These are phyloP conservation scores for Anthracocystis panici-leucophaei DNA, from an alignment of 1,284 basidiomycete genomes.

Conservation along the genomic window DNA sequence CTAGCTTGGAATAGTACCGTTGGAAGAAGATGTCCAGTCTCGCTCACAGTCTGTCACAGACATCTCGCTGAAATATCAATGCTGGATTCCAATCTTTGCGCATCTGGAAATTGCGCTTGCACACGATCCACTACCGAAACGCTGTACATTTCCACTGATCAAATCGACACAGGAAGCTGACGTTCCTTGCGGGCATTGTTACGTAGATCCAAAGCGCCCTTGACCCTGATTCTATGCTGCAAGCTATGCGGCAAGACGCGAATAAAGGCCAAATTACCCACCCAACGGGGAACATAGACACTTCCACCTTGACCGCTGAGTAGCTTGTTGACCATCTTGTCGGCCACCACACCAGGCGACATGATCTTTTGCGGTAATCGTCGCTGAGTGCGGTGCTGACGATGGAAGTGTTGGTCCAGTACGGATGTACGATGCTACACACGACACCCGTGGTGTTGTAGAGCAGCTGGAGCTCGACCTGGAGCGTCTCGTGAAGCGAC, in stretches of 20 bases:
- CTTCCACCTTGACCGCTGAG: slow-evolving; percentile 40
- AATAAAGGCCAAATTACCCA: slow-evolving; percentile 30
- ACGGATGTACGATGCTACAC: slow-evolving; percentile 33
- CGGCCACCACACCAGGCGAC: slow-evolving; percentile 13
- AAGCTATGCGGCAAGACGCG: slow-evolving; percentile 25
- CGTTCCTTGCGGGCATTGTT: slow-evolving; percentile 12
- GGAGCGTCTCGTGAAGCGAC: slow-evolving; percentile 62
- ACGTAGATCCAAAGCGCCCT: slow-evolving; percentile 20
- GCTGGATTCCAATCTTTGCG: too few relatives aligned
- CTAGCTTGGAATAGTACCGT: too few relatives aligned
- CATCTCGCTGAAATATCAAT: neutral
- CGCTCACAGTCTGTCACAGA: neutral
- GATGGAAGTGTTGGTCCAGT: slow-evolving; percentile 31
- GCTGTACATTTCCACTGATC: too few relatives aligned
- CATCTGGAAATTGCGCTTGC: too few relatives aligned
- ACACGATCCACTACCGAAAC: neutral
- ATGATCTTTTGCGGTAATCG: slow-evolving; percentile 30
- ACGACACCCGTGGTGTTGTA: slow-evolving; percentile 56
- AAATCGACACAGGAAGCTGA: too few relatives aligned
- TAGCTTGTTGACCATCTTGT: slow-evolving; percentile 32
- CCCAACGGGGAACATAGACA: slow-evolving; percentile 40
- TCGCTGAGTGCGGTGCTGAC: slow-evolving; percentile 6
- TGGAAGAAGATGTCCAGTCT: neutral
- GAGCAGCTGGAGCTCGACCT: slow-evolving; percentile 57
- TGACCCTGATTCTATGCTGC: slow-evolving; percentile 26